A percentile compares a stretch with the other conserved stretches of the same genome.
These are phyloP conservation scores for Seiridium unicorne DNA, from an alignment of 2,329 filamentous ascomycete genomes.

Conservation along the genomic window DNA sequence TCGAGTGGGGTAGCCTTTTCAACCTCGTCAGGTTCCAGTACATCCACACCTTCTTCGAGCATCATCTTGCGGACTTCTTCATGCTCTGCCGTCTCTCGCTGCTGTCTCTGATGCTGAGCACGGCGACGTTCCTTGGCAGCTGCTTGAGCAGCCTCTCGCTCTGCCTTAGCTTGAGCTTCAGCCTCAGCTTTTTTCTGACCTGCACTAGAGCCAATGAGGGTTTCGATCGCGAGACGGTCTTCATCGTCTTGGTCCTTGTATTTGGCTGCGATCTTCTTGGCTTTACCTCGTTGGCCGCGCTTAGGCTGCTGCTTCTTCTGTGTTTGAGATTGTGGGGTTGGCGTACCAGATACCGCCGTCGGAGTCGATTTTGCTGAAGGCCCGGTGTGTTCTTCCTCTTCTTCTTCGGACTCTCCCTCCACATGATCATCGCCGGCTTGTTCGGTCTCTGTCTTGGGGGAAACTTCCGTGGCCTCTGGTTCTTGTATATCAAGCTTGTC, in stretches of 20 bases:
- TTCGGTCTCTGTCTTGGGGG: background rate
- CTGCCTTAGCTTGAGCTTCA: conserved; percentile 64
- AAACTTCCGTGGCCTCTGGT: background rate
- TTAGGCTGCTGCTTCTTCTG: conserved; percentile 50
- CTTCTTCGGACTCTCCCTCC: conserved; percentile 34
- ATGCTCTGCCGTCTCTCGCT: conserved; percentile 72
- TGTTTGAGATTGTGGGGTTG: conserved; percentile 26
- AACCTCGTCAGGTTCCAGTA: conserved; percentile 58
- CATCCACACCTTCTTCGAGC: conserved; percentile 58
- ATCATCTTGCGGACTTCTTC: conserved; percentile 66
- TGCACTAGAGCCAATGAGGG: conserved; percentile 75
- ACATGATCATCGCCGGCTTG: conserved; percentile 20
- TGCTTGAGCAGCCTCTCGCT: conserved; percentile 69
- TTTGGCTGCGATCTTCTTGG: conserved; percentile 83
- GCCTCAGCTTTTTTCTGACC: conserved; percentile 68
- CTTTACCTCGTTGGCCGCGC: conserved; percentile 77
- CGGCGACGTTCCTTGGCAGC: conserved; percentile 73
- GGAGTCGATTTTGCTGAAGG: conserved; percentile 16
- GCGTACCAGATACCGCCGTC: conserved; percentile 22
- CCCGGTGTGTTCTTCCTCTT: conserved; percentile 30
- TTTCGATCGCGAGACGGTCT: conserved; percentile 79
- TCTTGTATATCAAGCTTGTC: conserved; percentile 17
- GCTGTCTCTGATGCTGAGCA: conserved; percentile 75
- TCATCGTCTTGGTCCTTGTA: conserved; percentile 96
- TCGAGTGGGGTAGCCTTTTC: conserved; percentile 60